A percentile compares a stretch with the other conserved stretches of the same genome.
Evolutionary conservation across 2,329 filamentous ascomycete species (phyloP).

Genomic region (Fusarium mundagurra): DNA sequence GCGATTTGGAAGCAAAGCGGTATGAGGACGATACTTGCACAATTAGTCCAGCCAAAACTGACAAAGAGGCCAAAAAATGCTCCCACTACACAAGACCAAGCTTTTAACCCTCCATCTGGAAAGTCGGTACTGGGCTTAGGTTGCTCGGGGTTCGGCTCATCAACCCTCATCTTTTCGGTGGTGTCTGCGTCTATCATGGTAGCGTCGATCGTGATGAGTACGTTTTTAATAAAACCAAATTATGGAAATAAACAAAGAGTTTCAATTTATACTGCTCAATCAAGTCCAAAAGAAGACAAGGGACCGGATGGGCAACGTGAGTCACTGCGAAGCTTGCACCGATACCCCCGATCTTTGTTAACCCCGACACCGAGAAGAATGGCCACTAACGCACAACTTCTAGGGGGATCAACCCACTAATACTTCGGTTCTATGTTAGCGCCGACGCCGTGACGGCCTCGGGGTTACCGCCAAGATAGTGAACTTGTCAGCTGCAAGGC

Average conservation of each 20-base stretch:
- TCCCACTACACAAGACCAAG: fast-evolving
- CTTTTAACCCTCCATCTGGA: background rate
- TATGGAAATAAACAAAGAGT: no score
- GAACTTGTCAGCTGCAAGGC: no score
- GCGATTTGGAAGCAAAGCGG: background rate
- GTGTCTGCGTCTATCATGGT: background rate
- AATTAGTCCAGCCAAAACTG: background rate
- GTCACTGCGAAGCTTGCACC: background rate
- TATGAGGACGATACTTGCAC: background rate
- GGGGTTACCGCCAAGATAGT: background rate
- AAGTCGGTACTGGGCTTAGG: background rate
- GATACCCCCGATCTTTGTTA: background rate
- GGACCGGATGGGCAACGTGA: background rate
- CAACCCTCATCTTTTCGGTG: background rate
- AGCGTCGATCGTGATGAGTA: no score
- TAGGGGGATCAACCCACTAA: background rate
- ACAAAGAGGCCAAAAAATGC: background rate
- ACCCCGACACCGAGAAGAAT: background rate
- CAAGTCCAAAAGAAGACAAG: no score
- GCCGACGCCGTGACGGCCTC: background rate
- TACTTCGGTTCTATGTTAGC: background rate
- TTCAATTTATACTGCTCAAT: no score
- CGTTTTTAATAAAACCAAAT: no score
- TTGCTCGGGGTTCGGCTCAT: background rate
- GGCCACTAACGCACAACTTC: no score